Conservation (phyloP, 1,284 basidiomycete genomes). For the Boletellus deceptivus region DNA sequence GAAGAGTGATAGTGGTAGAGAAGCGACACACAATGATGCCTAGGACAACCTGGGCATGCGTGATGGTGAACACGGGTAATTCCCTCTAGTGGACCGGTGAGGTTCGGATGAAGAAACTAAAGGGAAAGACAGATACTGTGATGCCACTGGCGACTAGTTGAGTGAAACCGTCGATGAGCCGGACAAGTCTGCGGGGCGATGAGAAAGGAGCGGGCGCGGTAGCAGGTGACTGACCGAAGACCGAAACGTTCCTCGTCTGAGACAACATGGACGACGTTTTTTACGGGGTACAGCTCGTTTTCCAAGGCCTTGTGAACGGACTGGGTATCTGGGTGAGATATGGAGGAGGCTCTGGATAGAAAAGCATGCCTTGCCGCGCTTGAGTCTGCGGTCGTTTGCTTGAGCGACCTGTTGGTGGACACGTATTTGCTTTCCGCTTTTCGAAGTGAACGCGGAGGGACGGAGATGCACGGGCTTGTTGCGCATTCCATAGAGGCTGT, state of each 20-base stretch:
- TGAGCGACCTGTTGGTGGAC: conserved; percentile 59
- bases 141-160: conserved; percentile 50
- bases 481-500: conserved; percentile 62
- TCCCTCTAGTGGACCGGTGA: conserved; percentile 50
- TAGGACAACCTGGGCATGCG: conserved; percentile 53
- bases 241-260: conserved; percentile 73
- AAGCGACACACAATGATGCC: conserved; percentile 61
- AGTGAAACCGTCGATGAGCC: conserved; percentile 57
- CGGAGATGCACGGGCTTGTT: conserved; percentile 51
- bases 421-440: conserved; percentile 63
- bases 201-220: background rate
- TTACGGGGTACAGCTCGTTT: conserved; percentile 64
- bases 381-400: conserved; percentile 57
- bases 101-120: background rate
- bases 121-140: conserved; percentile 35
- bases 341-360: background rate
- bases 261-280: conserved; percentile 47
- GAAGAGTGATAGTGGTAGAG: background rate
- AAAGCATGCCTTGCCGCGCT: conserved; percentile 57
- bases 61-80: conserved; percentile 68
- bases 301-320: conserved; percentile 80
- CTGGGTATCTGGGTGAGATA: conserved; percentile 35
- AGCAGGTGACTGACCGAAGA: conserved; percentile 45
- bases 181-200: conserved; percentile 47
- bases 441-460: conserved; percentile 59